Evolutionary conservation across 1,284 basidiomycete genomes (phyloP).

Genomic region (Leccinum solheimii): DNA sequence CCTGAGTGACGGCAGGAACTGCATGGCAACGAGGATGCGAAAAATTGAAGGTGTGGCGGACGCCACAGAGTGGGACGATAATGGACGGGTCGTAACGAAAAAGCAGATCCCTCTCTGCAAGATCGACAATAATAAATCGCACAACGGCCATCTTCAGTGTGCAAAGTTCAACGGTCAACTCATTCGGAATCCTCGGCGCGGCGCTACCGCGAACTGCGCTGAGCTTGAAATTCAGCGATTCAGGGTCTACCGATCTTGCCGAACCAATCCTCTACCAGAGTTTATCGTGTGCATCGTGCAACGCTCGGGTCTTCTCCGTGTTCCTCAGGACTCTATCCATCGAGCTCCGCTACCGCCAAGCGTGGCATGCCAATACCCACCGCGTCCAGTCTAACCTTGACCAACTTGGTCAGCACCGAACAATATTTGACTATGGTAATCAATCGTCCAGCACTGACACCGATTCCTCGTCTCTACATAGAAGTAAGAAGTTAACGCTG

Average conservation of each 20-base stretch:
- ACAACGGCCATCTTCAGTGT: neutral
- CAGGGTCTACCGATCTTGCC: constrained; percentile 5
- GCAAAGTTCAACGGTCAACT: constrained; percentile 14
- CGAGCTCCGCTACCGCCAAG: neutral
- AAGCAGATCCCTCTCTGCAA: neutral
- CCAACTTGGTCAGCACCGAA: neutral
- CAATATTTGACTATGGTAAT: neutral
- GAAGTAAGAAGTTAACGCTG: neutral
- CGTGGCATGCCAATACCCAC: neutral
- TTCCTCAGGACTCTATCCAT: neutral
- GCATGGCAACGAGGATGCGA: constrained; percentile 25
- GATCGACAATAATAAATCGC: neutral
- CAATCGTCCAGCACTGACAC: neutral
- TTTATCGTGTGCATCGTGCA: neutral
- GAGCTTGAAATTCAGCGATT: constrained; percentile 25
- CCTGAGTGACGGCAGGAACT: constrained; percentile 20
- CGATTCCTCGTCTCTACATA: neutral
- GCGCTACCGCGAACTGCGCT: constrained; percentile 14
- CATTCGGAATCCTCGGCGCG: constrained; percentile 23
- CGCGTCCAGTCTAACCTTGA: neutral
- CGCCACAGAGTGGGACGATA: constrained; percentile 23
- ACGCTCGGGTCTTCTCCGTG: neutral
- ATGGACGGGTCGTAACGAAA: constrained; percentile 9
- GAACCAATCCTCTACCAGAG: neutral
- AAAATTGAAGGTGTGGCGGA: constrained; percentile 24